Evolutionary conservation across 495 filamentous ascomycete species (phyloP).

Genomic region (Penicillium tannophilum): DNA sequence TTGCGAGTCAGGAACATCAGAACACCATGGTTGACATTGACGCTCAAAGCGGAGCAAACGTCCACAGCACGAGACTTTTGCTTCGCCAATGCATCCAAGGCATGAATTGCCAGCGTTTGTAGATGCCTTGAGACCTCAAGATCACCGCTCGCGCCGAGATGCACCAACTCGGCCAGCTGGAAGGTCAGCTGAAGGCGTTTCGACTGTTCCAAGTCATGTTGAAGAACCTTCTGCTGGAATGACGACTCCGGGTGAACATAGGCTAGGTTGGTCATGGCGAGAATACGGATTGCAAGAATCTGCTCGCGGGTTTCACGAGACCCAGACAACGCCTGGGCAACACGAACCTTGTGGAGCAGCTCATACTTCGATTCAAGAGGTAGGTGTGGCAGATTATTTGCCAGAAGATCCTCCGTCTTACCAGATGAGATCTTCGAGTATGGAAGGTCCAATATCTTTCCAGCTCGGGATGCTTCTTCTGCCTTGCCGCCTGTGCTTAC

Average conservation of each 20-base stretch:
- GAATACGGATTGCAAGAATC: slow-evolving; percentile 75
- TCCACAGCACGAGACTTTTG: slow-evolving; percentile 77
- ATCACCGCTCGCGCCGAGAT: slow-evolving; percentile 67
- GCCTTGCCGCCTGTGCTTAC: slow-evolving; percentile 30
- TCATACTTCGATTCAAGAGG: slow-evolving; percentile 79
- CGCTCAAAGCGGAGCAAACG: slow-evolving; percentile 81
- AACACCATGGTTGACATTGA: slow-evolving; percentile 94
- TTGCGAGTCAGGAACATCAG: slow-evolving; percentile 93
- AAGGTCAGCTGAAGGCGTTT: slow-evolving; percentile 86
- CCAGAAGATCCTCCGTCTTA: slow-evolving; percentile 68
- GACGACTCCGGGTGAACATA: slow-evolving; percentile 79
- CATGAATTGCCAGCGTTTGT: slow-evolving; percentile 80
- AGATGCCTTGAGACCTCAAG: slow-evolving; percentile 66
- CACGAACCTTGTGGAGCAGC: slow-evolving; percentile 78
- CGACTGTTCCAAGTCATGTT: slow-evolving; percentile 88
- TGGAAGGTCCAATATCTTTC: slow-evolving; percentile 72
- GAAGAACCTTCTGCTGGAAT: slow-evolving; percentile 82
- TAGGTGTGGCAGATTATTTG: slow-evolving; percentile 61
- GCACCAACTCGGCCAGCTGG: slow-evolving; percentile 88
- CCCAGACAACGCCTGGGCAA: slow-evolving; percentile 72
- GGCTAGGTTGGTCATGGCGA: slow-evolving; percentile 90
- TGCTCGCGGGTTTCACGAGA: slow-evolving; percentile 69
- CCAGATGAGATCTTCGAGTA: slow-evolving; percentile 61
- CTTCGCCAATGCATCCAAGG: slow-evolving; percentile 78
- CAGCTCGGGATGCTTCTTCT: slow-evolving; percentile 46